Base-by-base conservation (phyloP, 129 eudicot species). In the Glebionis coronaria region DNA sequence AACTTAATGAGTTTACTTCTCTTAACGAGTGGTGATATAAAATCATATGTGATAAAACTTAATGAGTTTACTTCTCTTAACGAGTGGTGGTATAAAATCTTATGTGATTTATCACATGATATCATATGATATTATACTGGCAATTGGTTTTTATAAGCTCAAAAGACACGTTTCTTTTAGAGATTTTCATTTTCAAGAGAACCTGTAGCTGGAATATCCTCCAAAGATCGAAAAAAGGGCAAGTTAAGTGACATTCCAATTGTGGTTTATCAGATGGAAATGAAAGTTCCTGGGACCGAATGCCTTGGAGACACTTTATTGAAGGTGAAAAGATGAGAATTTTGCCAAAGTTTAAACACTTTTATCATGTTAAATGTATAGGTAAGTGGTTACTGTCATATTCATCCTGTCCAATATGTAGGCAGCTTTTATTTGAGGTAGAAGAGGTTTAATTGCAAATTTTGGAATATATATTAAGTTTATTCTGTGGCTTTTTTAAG, bases 401-500 rank as follows among this genome's bases (percentile, higher is more conserved):
- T 44, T 80, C 91, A 9, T 84, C 97, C 1, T 90, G 97, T 73
- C 97, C 97, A 18, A 82, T 77, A 31, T 90, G 97, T 57, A 74
- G 97, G 63, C 90, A 76, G 18, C 78, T 63, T 21, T 62, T 88
- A 31, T 69, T 71, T 45, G 85, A 76, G 52, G 78, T 68, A 21
- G 74, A 76, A 40, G 80, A 69, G 42, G 75, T 63, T 61, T 76
- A 76, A 63, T 61, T 42, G 80, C 56, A 44, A 52, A 10, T 40
- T 9, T 61, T 29, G 79, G 3, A 50, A 15, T 6, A n/a, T n/a
- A n/a, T n/a, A 35, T 7, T 7, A 49, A 11, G 19, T 58, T 75
- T 51, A 11, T 23, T 49, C 2, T 67, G 50, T 75, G 69, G 66
- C 29, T 60, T 75, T 57, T 52, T 16, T 23, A 12, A 73, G 42